Conservation (phyloP, 2,329 filamentous ascomycete species). For the Aspergillus hiratsukae region DNA sequence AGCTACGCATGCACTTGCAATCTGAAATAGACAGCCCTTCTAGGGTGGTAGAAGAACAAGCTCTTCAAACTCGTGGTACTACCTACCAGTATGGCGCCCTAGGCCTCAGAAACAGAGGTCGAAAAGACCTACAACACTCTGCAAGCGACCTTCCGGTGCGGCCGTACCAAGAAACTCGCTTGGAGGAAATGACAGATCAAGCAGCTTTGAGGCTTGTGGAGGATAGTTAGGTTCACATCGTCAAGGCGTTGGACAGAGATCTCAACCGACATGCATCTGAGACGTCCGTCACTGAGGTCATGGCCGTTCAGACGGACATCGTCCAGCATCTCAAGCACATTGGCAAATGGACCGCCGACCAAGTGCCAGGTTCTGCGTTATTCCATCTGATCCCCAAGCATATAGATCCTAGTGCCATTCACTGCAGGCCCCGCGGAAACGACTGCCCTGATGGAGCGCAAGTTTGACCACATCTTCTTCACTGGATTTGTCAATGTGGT, state of each 20-base stretch:
- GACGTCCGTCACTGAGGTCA: conserved; percentile 27
- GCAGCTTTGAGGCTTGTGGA: conserved; percentile 40
- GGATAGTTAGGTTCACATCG: conserved; percentile 34
- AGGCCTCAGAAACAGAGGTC: conserved; percentile 1
- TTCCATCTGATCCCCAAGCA: conserved; percentile 39
- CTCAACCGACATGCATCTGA: conserved; percentile 35
- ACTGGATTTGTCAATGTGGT: conserved; percentile 40
- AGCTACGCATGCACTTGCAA: neutral
- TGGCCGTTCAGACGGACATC: conserved; percentile 31
- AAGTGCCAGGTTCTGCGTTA: conserved; percentile 36
- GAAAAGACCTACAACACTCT: conserved; percentile 10
- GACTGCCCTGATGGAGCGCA: conserved; percentile 31
- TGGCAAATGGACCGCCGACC: conserved; percentile 39
- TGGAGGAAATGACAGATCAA: conserved; percentile 43
- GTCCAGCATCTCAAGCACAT: conserved; percentile 36
- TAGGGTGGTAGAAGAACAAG: neutral
- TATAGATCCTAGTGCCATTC: conserved; percentile 38
- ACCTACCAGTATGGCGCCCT: neutral
- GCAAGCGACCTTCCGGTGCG: conserved; percentile 23
- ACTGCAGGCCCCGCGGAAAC: conserved; percentile 32
- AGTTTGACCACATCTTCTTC: conserved; percentile 46
- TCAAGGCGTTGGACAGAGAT: conserved; percentile 32
- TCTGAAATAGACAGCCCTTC: neutral
- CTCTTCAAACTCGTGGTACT: neutral
- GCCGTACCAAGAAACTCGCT: conserved; percentile 33